These are phyloP conservation scores for Caryopteris hybrid DNA, from an alignment of 305 asterid species.

Conservation along the genomic window DNA sequence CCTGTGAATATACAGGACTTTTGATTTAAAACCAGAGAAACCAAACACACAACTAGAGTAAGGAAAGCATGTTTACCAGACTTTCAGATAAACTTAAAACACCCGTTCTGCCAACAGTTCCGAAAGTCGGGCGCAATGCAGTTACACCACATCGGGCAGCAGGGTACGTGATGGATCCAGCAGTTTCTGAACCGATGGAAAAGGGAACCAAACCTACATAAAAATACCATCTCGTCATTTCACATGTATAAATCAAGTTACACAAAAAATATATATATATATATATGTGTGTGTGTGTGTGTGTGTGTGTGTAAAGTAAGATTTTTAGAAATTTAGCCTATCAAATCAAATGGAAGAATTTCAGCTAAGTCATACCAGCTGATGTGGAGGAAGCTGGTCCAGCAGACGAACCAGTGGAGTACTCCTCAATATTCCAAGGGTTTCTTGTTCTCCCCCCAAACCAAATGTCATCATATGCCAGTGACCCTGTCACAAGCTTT, in stretches of 20 bases:
- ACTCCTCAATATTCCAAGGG: conserved; percentile 96
- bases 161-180: conserved; percentile 87
- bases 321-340: too few relatives aligned
- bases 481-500: conserved; percentile 80
- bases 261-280: too few relatives aligned
- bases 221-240: neutral
- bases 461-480: conserved; percentile 95
- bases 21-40: neutral
- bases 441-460: conserved; percentile 93
- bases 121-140: conserved; percentile 85
- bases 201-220: conserved; percentile 77
- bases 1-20: conserved; percentile 38
- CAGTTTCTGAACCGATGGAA: conserved; percentile 95
- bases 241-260: neutral
- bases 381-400: conserved; percentile 94
- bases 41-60: neutral
- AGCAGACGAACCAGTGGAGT: conserved; percentile 90
- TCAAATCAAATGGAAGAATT: neutral
- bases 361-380: conserved; percentile 47
- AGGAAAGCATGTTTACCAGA: conserved; percentile 45
- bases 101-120: conserved; percentile 84
- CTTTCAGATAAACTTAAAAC: conserved; percentile 93
- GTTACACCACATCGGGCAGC: conserved; percentile 93
- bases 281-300: too few relatives aligned
- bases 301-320: too few relatives aligned